phyloP scores from a whole-genome alignment of 495 filamentous ascomycete species.

The Talaromyces liani region DNA sequence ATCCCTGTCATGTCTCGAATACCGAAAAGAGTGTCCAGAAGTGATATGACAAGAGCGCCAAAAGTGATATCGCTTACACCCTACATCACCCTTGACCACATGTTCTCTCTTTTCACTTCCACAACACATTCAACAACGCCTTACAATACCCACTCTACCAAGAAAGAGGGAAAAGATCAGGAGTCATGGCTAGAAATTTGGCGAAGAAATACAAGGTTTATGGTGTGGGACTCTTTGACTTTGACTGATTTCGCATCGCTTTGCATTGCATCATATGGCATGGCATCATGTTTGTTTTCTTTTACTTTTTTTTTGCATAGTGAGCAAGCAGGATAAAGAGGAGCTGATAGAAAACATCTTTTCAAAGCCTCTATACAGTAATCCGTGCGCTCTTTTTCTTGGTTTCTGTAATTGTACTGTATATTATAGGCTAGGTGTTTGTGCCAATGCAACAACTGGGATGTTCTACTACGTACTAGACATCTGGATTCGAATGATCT shows the following conservation, averaged over 20 bases:
- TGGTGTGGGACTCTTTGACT: neutral
- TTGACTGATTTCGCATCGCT: neutral
- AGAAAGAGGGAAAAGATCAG: neutral
- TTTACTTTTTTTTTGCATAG: slow-evolving; percentile 5
- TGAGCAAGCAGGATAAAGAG: slow-evolving; percentile 2
- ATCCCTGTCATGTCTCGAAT: neutral
- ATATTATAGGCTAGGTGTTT: neutral
- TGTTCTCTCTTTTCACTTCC: neutral
- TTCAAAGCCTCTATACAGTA: neutral
- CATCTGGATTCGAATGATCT: neutral
- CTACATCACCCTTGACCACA: neutral
- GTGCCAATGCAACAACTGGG: neutral
- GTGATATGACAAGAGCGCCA: too few species aligned
- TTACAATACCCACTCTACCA: neutral
- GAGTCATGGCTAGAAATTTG: neutral
- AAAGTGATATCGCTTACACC: neutral
- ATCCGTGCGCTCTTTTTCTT: neutral
- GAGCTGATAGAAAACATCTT: slow-evolving; percentile 1
- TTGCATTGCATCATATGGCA: slow-evolving; percentile 1
- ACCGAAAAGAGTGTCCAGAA: neutral
- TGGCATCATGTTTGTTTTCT: slow-evolving; percentile 2
- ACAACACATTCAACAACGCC: neutral
- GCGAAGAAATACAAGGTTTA: neutral
- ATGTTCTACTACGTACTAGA: neutral
- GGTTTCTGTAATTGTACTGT: neutral